Conservation (phyloP, 805 yeast species). For the Ogataea pignaliae region DNA sequence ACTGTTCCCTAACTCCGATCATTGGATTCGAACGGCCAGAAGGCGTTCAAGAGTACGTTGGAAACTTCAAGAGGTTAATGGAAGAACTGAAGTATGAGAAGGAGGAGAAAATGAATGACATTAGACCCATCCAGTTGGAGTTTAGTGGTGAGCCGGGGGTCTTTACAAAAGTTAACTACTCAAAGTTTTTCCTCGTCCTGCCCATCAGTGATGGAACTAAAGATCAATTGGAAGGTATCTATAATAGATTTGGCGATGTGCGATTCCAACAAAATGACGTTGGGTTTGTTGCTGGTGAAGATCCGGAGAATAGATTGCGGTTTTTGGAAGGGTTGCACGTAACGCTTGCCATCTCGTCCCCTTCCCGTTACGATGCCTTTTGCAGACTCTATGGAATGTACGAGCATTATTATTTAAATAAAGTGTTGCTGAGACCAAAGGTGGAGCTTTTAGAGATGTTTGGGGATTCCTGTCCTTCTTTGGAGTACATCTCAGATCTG, state of each 20-base stretch:
- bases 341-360: constrained; percentile 13
- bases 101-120: neutral
- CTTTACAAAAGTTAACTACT: constrained; percentile 12
- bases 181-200: constrained; percentile 11
- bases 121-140: neutral
- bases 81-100: constrained; percentile 5
- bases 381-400: constrained; percentile 21
- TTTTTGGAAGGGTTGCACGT: constrained; percentile 14
- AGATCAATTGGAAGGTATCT: constrained; percentile 3
- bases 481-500: constrained; percentile 15
- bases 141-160: neutral
- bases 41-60: constrained; percentile 9
- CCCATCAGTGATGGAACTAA: constrained; percentile 4
- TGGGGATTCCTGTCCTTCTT: constrained; percentile 9
- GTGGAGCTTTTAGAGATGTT: constrained; percentile 13
- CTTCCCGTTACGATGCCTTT: neutral
- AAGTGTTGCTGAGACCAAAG: constrained; percentile 21
- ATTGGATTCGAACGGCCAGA: constrained; percentile 12
- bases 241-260: constrained; percentile 2
- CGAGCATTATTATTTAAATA: constrained; percentile 22
- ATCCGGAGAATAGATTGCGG: constrained; percentile 6
- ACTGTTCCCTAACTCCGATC: constrained; percentile 25
- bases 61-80: constrained; percentile 7
- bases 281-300: constrained; percentile 19
- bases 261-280: constrained; percentile 11